Conservation (phyloP, 2,329 filamentous ascomycete genomes). For the Botrytis medusae region DNA sequence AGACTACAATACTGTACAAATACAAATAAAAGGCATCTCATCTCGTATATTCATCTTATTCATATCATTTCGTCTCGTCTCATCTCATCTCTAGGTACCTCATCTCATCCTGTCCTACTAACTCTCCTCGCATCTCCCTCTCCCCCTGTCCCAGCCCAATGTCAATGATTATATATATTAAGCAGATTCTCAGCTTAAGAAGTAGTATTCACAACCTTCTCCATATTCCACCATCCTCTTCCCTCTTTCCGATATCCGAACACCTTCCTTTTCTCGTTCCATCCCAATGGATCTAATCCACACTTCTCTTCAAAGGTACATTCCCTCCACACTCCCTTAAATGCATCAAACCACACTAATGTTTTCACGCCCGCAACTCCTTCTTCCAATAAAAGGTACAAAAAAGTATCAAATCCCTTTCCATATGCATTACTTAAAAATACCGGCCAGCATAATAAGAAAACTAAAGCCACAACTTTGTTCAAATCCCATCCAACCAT, state of each 20-base stretch:
- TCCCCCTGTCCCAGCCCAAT: not conserved
- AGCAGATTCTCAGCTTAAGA: conserved; percentile 22
- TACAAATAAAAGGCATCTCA: conserved; percentile 5
- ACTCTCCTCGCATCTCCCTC: not conserved
- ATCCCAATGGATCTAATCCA: not conserved
- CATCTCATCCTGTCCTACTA: not conserved
- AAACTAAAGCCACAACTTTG: not conserved
- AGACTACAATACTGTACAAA: conserved; percentile 12
- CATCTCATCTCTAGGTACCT: conserved; percentile 12
- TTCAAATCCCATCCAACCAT: not conserved
- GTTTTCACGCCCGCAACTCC: not conserved
- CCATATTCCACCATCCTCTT: not conserved
- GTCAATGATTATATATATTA: conserved; percentile 22
- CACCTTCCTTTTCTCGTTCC: not conserved
- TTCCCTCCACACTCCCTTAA: not conserved
- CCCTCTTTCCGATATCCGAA: not conserved
- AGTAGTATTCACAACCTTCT: conserved; percentile 18
- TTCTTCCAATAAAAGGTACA: not conserved
- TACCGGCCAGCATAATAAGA: conserved; percentile 1
- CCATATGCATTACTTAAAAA: not conserved
- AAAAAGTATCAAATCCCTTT: not conserved
- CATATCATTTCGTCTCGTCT: conserved; percentile 18
- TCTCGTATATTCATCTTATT: conserved; percentile 20
- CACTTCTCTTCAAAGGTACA: conserved; percentile 1
- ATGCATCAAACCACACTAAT: not conserved